Evolutionary conservation across 2,329 filamentous ascomycete genomes (phyloP), one percentile per base, ranked within the genome.

Genomic region (Apiospora arundinis): DNA sequence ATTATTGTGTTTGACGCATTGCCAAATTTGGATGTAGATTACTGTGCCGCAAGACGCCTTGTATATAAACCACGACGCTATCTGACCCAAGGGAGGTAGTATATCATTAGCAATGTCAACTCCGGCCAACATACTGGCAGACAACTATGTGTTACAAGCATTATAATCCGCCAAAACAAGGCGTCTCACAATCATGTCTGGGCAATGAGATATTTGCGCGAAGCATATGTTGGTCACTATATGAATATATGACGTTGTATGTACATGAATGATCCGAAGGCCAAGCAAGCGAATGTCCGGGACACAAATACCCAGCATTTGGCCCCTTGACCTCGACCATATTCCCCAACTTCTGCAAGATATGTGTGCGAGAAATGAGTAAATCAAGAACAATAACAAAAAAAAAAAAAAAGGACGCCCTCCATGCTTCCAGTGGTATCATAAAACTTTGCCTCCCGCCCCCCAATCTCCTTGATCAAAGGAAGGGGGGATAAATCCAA

Each of bases 361-460:
- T 8, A 63, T 63, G 56, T 63, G 56, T 63, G 56, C 56, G 40
- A n/a, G 32, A 63, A 40, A 63, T 40, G 32, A 63, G 32, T n/a
- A 40, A 21, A 63, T 21, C 8, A 8, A 63, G 12, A 32, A 56
- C 28, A 18, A 32, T 12, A 25, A 12, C 23, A 23, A 63, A 32
- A 7, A 25, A 63, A 32, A 14, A 52, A 32, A 7, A 25, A 63
- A 32, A 14, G 28, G 40, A 63, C 56, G 56, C 56, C 56, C 40
- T 14, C 56, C 56, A 63, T 63, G 56, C 56, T 40, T 63, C 56
- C 56, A 9, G 56, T 63, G 56, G 56, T 63, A 63, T 63, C 56
- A 63, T 40, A 40, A 60, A n/a, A 32, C 16, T 37, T 60, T 60
- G 28, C 21, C 32, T 40, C 18, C 32, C 32, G 3, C 11, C 56